Base-by-base conservation (phyloP, 495 filamentous ascomycete species). In the Lophium mytilinum region DNA sequence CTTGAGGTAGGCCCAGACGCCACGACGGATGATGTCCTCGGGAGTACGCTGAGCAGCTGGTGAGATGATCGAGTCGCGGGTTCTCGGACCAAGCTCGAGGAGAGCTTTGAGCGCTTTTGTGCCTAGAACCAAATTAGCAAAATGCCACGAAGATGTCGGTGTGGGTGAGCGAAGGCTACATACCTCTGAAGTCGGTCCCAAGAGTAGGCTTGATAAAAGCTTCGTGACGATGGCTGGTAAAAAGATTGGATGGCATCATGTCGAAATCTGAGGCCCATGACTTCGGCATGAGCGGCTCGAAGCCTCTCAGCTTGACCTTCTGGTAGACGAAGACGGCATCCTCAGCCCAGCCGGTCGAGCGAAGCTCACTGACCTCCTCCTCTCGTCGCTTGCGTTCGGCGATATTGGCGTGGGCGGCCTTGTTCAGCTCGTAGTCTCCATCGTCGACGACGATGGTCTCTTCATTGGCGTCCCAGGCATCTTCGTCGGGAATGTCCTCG, bases 231-330 rank as follows among this genome's bases (percentile, higher is more conserved):
- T 61, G 45, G 9, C 41, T 42, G 15, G 75, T 69, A 65, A 88
- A 88, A 1, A 88, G 63, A 9, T 69, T 68, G 5, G 76, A 71
- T 0, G 85, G 84, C 35, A 87, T 68, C 0, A 77, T 84, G 0
- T 63, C 61, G 61, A 86, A 88, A 59, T 88, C 85, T 46, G 74
- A 70, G 37, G 72, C 62, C 82, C 83, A 89, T 50, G 70, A 63
- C 4, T 50, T 45, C 1, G 79, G 79, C 21, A 87, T 61, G 1
- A 86, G 63, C 5, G 81, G 77, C 69, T 86, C 82, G 33, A 75
- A 77, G 4, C 83, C 81, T 24, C 84, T 78, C 65, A 79, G 77
- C 4, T 73, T 69, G 10, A 87, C 69, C 43, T 76, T 76, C 39
- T 77, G 69, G 65, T 78, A 82, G 11, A 87, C 71, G 41, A 68